Evolutionary conservation across 31 red algal genomes (phyloP).

Genomic region (Porphyra umbilicalis): DNA sequence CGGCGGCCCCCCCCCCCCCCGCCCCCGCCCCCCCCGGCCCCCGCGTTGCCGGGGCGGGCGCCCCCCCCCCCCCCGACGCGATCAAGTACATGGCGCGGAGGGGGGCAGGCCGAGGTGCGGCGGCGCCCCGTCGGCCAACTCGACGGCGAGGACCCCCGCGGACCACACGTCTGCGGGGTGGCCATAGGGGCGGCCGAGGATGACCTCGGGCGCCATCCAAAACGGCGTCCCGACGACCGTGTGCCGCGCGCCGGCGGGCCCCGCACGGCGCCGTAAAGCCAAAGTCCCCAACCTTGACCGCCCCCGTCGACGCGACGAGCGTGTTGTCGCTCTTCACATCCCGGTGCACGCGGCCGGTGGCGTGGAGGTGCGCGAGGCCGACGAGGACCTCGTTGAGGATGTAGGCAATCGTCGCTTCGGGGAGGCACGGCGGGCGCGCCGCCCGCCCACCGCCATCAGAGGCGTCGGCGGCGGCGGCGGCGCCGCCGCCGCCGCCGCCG

Average conservation of each 20-base stretch:
- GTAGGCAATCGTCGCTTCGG: not conserved
- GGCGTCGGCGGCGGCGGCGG: not conserved
- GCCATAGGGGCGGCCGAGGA: conserved; percentile 65
- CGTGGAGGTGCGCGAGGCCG: conserved; percentile 17
- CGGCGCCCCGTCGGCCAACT: not conserved
- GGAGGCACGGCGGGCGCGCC: not conserved
- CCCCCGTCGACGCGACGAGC: conserved; percentile 15
- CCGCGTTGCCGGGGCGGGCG: not conserved
- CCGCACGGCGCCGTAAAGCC: conserved; percentile 16
- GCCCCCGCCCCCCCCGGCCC: not conserved
- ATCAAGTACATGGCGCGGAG: not conserved
- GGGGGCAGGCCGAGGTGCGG: not conserved
- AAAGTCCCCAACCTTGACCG: conserved; percentile 43
- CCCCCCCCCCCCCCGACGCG: not conserved
- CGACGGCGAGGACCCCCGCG: conserved; percentile 41
- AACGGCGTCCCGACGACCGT: conserved; percentile 26
- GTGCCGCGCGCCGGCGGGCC: not conserved
- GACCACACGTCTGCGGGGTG: conserved; percentile 76
- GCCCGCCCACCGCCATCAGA: not conserved
- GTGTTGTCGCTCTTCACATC: conserved; percentile 41
- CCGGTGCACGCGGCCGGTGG: conserved; percentile 22
- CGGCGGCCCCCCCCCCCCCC: not conserved
- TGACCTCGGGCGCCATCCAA: conserved; percentile 74
- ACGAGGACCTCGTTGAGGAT: not conserved
- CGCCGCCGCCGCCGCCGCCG: not conserved